Conservation (phyloP, 2,329 filamentous ascomycete genomes). For the Penicillium fuscoglaucum region DNA sequence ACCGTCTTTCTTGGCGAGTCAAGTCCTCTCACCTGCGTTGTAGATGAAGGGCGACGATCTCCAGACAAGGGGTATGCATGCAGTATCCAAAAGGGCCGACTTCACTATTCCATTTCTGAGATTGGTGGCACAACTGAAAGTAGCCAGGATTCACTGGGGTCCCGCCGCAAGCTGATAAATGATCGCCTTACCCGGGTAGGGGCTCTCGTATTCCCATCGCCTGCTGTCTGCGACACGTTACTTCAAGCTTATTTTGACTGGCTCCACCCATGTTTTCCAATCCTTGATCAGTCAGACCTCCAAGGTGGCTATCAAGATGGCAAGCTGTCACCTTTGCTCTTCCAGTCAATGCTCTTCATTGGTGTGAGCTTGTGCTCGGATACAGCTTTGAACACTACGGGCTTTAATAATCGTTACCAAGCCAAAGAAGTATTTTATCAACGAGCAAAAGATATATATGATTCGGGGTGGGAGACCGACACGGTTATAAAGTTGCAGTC, state of each 20-base stretch:
- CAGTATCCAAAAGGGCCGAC: conserved; percentile 37
- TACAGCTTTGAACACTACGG: conserved; percentile 46
- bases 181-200: conserved; percentile 35
- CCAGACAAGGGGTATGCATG: conserved; percentile 32
- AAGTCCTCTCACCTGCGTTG: conserved; percentile 52
- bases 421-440: conserved; percentile 55
- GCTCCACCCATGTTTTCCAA: conserved; percentile 59
- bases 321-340: conserved; percentile 51
- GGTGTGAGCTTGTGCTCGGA: conserved; percentile 55
- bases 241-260: conserved; percentile 56
- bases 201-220: conserved; percentile 50
- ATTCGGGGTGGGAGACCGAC: conserved; percentile 55
- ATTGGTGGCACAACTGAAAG: conserved; percentile 14
- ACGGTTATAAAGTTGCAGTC: conserved; percentile 53
- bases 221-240: conserved; percentile 45
- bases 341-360: conserved; percentile 55
- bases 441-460: conserved; percentile 52
- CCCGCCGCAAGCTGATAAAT: conserved; percentile 36
- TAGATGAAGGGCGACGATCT: conserved; percentile 40
- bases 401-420: conserved; percentile 51
- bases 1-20: conserved; percentile 51
- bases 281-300: conserved; percentile 52
- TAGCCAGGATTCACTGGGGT: conserved; percentile 21
- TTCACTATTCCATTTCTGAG: conserved; percentile 41
- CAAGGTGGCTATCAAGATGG: conserved; percentile 42